phyloP scores from a whole-genome alignment of 305 asterid genomes.

The Fraxinus greggii region DNA sequence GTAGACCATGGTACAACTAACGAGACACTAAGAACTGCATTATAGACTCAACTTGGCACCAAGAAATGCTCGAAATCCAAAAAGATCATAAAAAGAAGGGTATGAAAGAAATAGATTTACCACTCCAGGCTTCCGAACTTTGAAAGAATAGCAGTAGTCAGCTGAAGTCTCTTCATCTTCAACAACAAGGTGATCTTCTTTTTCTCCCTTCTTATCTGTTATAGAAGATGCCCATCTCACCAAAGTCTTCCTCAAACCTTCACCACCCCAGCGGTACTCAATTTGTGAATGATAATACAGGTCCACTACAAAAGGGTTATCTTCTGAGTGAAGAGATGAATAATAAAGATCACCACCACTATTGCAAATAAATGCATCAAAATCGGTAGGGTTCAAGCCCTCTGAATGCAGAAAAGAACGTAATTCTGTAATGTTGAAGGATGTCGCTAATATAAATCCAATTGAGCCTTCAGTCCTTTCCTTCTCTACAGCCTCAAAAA shows the following conservation, averaged over 20 bases:
- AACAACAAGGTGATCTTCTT: slow-evolving; percentile 64
- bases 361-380: slow-evolving; percentile 95
- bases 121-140: slow-evolving; percentile 74
- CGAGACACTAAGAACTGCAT: slow-evolving; percentile 5
- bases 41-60: slow-evolving; percentile 7
- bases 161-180: slow-evolving; percentile 95
- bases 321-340: slow-evolving; percentile 73
- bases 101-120: slow-evolving; percentile 40
- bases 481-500: slow-evolving; percentile 70
- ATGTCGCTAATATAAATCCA: slow-evolving; percentile 86
- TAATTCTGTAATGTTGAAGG: slow-evolving; percentile 63
- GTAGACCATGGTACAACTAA: slow-evolving; percentile 4
- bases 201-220: slow-evolving; percentile 57
- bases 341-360: slow-evolving; percentile 98
- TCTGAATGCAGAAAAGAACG: slow-evolving; percentile 63
- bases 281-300: slow-evolving; percentile 96
- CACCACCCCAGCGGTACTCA: slow-evolving; percentile 99
- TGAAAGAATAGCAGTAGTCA: slow-evolving; percentile 93
- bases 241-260: slow-evolving; percentile 92
- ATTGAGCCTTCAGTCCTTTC: slow-evolving; percentile 83
- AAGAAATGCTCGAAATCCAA: background rate
- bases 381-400: slow-evolving; percentile 69
- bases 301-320: slow-evolving; percentile 84
- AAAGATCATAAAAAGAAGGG: slow-evolving; percentile 8
- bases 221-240: slow-evolving; percentile 81